A percentile compares a stretch with the other conserved stretches of the same genome.
Evolutionary conservation across 2,329 filamentous ascomycete genomes (phyloP).

Genomic region (Exophiala lecanii-corni): DNA sequence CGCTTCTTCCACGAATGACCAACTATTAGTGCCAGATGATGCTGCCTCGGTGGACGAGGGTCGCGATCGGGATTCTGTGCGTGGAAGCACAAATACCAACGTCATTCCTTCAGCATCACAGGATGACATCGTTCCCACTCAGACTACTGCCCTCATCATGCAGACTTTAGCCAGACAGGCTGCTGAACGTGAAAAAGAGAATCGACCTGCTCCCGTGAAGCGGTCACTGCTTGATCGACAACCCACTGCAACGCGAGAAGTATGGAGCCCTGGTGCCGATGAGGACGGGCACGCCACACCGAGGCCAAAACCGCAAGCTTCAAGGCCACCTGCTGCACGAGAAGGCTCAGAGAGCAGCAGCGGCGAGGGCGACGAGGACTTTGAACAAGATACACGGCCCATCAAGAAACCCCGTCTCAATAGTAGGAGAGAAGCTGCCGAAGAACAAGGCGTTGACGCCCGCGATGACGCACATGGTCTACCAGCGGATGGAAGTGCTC

Average conservation of each 20-base stretch:
- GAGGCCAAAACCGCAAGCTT: constrained; percentile 3
- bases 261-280: constrained; percentile 9
- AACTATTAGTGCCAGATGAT: constrained; percentile 1
- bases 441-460: neutral
- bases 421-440: neutral
- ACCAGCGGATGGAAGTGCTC: neutral
- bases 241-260: constrained; percentile 10
- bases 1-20: neutral
- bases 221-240: constrained; percentile 18
- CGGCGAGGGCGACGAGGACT: constrained; percentile 13
- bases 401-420: constrained; percentile 1
- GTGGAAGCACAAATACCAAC: neutral
- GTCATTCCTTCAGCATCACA: neutral
- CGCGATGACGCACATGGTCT: neutral
- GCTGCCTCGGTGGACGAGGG: neutral
- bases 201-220: constrained; percentile 4
- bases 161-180: constrained; percentile 9
- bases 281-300: neutral
- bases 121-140: constrained; percentile 13
- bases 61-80: neutral
- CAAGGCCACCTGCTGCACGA: neutral
- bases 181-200: constrained; percentile 17
- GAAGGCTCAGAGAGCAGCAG: constrained; percentile 1
- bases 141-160: constrained; percentile 12
- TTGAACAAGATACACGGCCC: constrained; percentile 15